These are phyloP conservation scores for Talaromyces amestolkiae DNA, from an alignment of 2,329 filamentous ascomycete genomes.

Conservation along the genomic window DNA sequence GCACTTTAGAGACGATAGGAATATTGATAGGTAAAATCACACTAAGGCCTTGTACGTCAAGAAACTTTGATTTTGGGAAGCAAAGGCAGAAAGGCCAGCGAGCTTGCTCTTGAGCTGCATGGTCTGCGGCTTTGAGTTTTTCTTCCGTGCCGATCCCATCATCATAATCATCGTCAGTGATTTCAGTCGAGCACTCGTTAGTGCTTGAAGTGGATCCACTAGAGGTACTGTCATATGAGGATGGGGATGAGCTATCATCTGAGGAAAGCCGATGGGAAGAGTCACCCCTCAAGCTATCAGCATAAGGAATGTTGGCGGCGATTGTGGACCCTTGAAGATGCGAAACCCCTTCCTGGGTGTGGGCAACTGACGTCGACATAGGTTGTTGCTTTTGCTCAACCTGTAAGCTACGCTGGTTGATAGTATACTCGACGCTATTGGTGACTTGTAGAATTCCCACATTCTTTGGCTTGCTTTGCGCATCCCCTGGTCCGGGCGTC, in stretches of 20 bases:
- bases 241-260: slow-evolving; percentile 29
- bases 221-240: slow-evolving; percentile 26
- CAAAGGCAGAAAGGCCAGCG: slow-evolving; percentile 11
- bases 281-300: slow-evolving; percentile 28
- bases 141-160: slow-evolving; percentile 16
- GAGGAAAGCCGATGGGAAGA: slow-evolving; percentile 27
- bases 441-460: slow-evolving; percentile 36
- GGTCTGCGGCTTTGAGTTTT: slow-evolving; percentile 13
- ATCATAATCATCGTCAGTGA: slow-evolving; percentile 28
- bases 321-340: slow-evolving; percentile 33
- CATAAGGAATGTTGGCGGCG: slow-evolving; percentile 37
- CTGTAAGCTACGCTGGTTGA: slow-evolving; percentile 25
- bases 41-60: slow-evolving; percentile 24
- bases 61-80: slow-evolving; percentile 12
- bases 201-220: slow-evolving; percentile 28
- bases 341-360: slow-evolving; percentile 32
- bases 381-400: slow-evolving; percentile 20
- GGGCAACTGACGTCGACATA: slow-evolving; percentile 29
- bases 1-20: slow-evolving; percentile 26
- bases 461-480: slow-evolving; percentile 38
- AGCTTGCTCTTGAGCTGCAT: slow-evolving; percentile 15
- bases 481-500: slow-evolving; percentile 25
- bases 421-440: slow-evolving; percentile 37
- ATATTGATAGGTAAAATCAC: slow-evolving; percentile 20
- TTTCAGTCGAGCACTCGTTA: slow-evolving; percentile 24